phyloP scores from a whole-genome alignment of 163 green algal genomes.

The Chlorella variabilis region DNA sequence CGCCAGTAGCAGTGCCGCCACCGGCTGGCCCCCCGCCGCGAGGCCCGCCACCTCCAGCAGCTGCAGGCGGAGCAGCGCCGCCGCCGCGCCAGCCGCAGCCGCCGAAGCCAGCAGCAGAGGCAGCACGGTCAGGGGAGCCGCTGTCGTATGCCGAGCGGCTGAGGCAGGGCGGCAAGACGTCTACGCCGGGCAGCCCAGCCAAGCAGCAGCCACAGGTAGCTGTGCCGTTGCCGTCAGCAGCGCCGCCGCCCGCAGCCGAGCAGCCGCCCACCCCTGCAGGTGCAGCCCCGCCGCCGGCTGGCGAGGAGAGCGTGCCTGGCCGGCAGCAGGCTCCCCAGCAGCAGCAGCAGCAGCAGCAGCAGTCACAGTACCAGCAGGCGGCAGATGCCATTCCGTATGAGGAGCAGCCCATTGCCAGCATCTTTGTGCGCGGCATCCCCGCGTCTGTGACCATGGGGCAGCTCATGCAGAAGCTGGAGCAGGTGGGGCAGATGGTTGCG shows the following conservation, averaged over 20 bases:
- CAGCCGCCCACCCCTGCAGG: neutral
- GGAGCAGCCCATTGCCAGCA: conserved; percentile 4
- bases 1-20: neutral
- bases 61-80: neutral
- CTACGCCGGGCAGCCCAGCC: conserved; percentile 5
- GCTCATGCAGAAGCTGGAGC: conserved; percentile 50
- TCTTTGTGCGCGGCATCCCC: conserved; percentile 51
- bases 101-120: conserved; percentile 16
- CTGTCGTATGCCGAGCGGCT: conserved; percentile 37
- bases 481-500: conserved; percentile 32
- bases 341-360: conserved; percentile 10
- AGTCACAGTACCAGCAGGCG: neutral
- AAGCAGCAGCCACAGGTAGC: neutral
- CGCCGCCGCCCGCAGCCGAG: neutral
- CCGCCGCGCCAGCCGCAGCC: neutral
- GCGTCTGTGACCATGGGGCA: conserved; percentile 44
- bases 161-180: conserved; percentile 11
- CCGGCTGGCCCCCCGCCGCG: neutral
- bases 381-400: neutral
- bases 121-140: neutral
- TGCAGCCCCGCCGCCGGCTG: no score
- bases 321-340: neutral
- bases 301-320: neutral
- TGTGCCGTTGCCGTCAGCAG: neutral
- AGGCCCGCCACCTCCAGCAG: neutral